Percentiles rank a stretch among this genome's conserved stretches.
Conservation (phyloP, 108 stramenopile species). For the Bacterosira constricta region DNA sequence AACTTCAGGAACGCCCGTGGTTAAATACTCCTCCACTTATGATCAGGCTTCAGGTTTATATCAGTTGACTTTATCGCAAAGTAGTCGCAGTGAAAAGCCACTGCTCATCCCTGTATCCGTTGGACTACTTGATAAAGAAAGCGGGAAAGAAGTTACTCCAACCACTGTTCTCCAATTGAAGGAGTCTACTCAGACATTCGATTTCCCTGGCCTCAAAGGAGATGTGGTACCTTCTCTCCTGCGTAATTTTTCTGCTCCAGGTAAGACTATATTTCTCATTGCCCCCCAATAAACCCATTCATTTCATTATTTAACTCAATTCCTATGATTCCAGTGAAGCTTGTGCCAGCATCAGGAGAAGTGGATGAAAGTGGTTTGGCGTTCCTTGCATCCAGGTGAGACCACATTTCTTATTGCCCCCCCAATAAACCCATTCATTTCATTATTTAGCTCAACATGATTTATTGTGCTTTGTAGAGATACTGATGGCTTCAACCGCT, state of each 20-base stretch:
- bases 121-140: constrained; percentile 61
- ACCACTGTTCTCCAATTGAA: constrained; percentile 57
- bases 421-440: no score
- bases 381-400: constrained; percentile 68
- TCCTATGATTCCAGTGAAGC: no score
- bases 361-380: constrained; percentile 71
- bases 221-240: constrained; percentile 65
- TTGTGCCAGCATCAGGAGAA: constrained; percentile 44
- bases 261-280: no score
- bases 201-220: constrained; percentile 44
- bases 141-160: constrained; percentile 49
- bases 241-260: constrained; percentile 75
- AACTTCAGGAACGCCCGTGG: constrained; percentile 73
- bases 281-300: no score
- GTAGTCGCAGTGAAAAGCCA: constrained; percentile 48
- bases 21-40: constrained; percentile 40
- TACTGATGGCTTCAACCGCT: constrained; percentile 93
- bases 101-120: constrained; percentile 69
- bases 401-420: no score
- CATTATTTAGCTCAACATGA: no score
- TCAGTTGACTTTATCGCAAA: constrained; percentile 59
- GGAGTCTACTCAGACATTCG: constrained; percentile 61
- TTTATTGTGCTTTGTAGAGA: constrained; percentile 43
- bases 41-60: constrained; percentile 39
- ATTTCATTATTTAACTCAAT: no score